These are phyloP conservation scores for Pythium chondricola DNA, from an alignment of 352 stramenopile genomes.

Conservation along the genomic window DNA sequence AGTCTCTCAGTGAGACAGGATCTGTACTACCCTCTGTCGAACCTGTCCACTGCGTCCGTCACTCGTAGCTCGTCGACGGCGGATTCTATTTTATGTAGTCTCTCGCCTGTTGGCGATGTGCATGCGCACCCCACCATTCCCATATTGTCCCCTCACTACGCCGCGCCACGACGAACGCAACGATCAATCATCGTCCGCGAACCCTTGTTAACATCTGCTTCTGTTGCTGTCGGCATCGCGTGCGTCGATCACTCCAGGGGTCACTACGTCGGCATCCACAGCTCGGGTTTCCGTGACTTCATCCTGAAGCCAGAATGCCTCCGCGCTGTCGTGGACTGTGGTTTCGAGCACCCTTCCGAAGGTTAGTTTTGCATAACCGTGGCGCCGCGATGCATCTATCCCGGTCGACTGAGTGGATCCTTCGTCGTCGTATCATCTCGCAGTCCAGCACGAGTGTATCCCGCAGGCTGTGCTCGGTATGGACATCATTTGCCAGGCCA, in stretches of 20 bases:
- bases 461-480: slow-evolving; percentile 99
- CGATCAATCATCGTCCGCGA: too few species aligned
- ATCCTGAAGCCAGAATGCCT: slow-evolving; percentile 99
- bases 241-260: slow-evolving; percentile 65
- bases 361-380: slow-evolving; percentile 65
- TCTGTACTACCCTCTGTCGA: too few species aligned
- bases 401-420: too few species aligned
- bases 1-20: too few species aligned
- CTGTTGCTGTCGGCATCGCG: slow-evolving; percentile 30
- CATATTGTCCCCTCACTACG: too few species aligned
- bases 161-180: too few species aligned
- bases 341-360: slow-evolving; percentile 99
- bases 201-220: slow-evolving; percentile 83
- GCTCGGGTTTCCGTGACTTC: slow-evolving; percentile 99
- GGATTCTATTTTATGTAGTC: too few species aligned
- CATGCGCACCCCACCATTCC: too few species aligned
- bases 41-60: too few species aligned
- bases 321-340: slow-evolving; percentile 98
- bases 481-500: slow-evolving; percentile 99
- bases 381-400: too few species aligned
- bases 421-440: background rate
- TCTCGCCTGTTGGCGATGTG: too few species aligned
- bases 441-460: slow-evolving; percentile 99
- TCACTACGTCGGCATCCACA: slow-evolving; percentile 99
- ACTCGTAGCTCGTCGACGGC: too few species aligned